Base-by-base conservation (phyloP, 768 basidiomycete species). In the Stropharia rugosoannulata region DNA sequence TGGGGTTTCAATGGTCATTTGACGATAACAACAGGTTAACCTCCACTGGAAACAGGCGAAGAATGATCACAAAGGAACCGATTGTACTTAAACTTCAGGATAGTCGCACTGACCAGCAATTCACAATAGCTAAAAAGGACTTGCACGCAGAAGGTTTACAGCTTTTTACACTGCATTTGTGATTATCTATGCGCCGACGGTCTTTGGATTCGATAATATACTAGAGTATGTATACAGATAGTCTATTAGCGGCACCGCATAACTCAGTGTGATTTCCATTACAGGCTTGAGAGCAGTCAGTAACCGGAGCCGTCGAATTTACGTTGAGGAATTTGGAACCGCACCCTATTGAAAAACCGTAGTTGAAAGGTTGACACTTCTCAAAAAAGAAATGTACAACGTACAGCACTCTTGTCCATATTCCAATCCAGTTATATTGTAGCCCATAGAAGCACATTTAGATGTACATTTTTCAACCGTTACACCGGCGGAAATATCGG, bases 341-440 rank as follows among this genome's bases (percentile, higher is more conserved):
- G 39, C 59, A 60, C 59, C 59, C 59, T 60, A 37, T 40, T n/a
- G 22, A 29, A 13, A 19, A 13, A 46, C 18, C 8, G 35, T 19
- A 19, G 9, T n/a, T 27, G 12, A 44, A 2, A 35, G 2, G 10
- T 22, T 9, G 11, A 18, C 10, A 27, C 29, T 3, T 22, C 11
- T 50, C 2, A 35, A 29, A 22, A 22, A 12, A 6, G 25, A 11
- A 38, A 39, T 10, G 22, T 12, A 4, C 27, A 10, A 53, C 59
- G 40, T 50, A 60, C 55, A 60, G 48, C 59, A 60, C 38, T 60
- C 59, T 22, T 56, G 50, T 12, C 59, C 59, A 27, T 51, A 53
- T 37, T 60, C 59, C 11, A 60, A 50, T n/a, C 59, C 59, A 25
- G 51, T 41, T 29, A 60, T 51, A 47, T 39, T 39, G 48, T 44